Evolutionary conservation across 1,139 yeast species (phyloP).

Genomic region (Geotrichum fermentans): DNA sequence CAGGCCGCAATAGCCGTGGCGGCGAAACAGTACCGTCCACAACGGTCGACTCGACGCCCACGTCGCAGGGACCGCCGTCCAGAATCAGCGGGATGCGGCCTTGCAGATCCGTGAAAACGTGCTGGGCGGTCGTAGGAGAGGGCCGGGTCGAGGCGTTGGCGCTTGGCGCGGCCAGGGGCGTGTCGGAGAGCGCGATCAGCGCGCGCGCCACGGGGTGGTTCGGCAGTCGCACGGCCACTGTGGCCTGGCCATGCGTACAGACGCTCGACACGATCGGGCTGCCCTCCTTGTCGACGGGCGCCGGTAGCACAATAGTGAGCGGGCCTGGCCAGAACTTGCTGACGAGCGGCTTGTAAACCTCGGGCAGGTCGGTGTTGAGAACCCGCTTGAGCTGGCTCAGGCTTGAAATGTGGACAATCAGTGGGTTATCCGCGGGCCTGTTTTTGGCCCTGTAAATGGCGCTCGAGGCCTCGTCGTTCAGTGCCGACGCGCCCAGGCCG

Average conservation of each 20-base stretch:
- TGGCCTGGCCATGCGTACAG: constrained; percentile 81
- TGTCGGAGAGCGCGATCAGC: constrained; percentile 74
- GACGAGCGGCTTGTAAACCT: constrained; percentile 57
- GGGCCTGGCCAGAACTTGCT: constrained; percentile 94
- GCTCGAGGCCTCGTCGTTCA: constrained; percentile 64
- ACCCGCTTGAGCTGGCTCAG: constrained; percentile 61
- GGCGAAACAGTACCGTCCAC: constrained; percentile 82
- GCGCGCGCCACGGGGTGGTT: constrained; percentile 86
- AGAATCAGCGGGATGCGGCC: constrained; percentile 79
- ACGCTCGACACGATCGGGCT: constrained; percentile 56
- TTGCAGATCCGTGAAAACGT: constrained; percentile 72
- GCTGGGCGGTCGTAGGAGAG: constrained; percentile 83
- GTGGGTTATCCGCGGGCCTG: constrained; percentile 91
- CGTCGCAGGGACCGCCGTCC: constrained; percentile 88
- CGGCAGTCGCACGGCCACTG: constrained; percentile 91
- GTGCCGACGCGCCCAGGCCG: constrained; percentile 87
- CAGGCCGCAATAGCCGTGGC: constrained; percentile 87
- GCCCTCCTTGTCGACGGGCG: constrained; percentile 34
- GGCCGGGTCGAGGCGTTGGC: constrained; percentile 96
- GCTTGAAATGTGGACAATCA: constrained; percentile 84
- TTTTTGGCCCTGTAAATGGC: constrained; percentile 83
- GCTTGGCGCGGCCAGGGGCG: constrained; percentile 94
- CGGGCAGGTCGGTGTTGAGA: constrained; percentile 56
- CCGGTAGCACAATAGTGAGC: constrained; percentile 75
- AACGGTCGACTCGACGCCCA: constrained; percentile 92